Evolutionary conservation across 2,329 filamentous ascomycete species (phyloP).

Genomic region (Fusarium coffeatum): DNA sequence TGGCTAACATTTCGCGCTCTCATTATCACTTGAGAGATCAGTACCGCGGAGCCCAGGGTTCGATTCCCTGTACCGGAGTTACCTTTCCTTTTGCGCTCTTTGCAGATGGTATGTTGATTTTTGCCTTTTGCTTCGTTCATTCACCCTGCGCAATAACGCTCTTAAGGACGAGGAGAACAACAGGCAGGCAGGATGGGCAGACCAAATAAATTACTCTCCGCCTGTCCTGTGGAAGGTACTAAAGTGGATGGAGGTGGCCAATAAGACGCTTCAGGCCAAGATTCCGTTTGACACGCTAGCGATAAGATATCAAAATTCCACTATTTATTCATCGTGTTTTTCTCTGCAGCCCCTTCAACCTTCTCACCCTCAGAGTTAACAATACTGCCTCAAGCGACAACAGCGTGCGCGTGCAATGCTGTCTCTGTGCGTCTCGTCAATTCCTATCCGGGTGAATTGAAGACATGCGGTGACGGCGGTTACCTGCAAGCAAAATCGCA

Average conservation of each 20-base stretch:
- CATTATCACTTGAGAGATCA: conserved; percentile 22
- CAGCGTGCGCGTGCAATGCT: neutral
- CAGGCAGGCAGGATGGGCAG: no score
- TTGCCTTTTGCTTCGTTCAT: neutral
- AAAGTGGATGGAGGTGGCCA: no score
- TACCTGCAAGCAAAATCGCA: neutral
- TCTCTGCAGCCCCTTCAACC: neutral
- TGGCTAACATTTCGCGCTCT: conserved; percentile 52
- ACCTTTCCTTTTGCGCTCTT: rapidly evolving
- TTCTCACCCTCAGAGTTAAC: neutral
- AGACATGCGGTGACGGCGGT: no score
- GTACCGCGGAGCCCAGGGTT: conserved; percentile 9
- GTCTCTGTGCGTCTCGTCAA: neutral
- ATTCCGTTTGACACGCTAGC: neutral
- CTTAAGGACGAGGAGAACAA: no score
- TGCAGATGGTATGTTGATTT: rapidly evolving
- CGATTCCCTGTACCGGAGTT: conserved; percentile 7
- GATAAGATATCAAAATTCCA: neutral
- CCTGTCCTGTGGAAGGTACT: no score
- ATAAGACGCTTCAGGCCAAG: rapidly evolving
- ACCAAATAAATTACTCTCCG: no score
- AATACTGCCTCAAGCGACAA: neutral
- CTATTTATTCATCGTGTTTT: neutral
- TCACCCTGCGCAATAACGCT: no score
- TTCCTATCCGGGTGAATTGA: neutral